phyloP scores from a whole-genome alignment of 2,329 filamentous ascomycete genomes.

The Monilinia polystroma region DNA sequence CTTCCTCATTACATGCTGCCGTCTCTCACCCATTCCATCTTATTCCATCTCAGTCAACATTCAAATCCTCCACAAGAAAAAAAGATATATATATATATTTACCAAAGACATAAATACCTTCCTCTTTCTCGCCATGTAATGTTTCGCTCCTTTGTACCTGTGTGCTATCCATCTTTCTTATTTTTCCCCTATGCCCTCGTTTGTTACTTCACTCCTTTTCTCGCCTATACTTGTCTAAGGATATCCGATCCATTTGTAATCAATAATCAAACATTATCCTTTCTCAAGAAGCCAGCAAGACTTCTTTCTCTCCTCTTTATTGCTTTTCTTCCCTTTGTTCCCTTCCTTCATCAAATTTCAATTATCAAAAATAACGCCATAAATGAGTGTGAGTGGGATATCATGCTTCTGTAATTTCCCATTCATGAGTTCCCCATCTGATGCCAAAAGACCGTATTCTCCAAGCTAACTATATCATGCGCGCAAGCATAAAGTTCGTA shows the following conservation, averaged over 20 bases:
- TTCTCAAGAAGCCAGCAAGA: neutral
- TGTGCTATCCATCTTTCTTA: neutral
- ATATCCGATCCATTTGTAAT: neutral
- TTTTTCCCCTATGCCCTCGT: neutral
- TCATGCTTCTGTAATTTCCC: neutral
- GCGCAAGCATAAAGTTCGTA: neutral
- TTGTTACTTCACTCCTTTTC: neutral
- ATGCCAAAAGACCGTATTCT: constrained; percentile 2
- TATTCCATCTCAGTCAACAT: no score
- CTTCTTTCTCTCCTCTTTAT: neutral
- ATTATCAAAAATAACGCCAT: neutral
- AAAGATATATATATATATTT: neutral
- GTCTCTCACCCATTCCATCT: no score
- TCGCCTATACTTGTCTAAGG: neutral
- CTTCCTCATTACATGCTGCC: no score
- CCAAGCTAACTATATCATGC: neutral
- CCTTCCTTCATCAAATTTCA: no score
- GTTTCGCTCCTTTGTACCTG: neutral
- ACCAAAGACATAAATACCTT: neutral
- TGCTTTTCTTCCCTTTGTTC: neutral
- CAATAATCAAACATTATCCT: constrained; percentile 19
- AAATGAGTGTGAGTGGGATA: constrained; percentile 5
- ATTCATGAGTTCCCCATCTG: neutral
- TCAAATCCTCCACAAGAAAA: neutral
- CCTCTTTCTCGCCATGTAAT: neutral